Evolutionary conservation across 148 eudicot species (phyloP).

Genomic region (Camellia japonica): DNA sequence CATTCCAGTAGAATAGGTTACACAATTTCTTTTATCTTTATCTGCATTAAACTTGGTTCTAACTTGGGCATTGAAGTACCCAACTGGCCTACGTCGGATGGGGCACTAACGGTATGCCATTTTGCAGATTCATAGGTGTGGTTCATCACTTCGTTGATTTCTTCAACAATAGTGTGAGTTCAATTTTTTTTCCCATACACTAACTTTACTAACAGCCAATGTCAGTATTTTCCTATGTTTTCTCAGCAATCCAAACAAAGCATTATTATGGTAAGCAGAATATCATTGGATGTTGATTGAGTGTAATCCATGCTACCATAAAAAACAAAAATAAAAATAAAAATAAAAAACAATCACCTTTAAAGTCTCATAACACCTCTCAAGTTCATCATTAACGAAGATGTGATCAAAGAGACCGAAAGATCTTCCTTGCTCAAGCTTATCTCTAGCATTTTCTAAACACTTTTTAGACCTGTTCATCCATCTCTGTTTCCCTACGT

Average conservation of each 20-base stretch:
- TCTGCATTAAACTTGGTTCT: too few species aligned
- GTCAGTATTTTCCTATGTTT: background rate
- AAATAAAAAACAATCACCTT: slow-evolving; percentile 40
- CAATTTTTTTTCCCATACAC: background rate
- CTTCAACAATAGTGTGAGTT: too few species aligned
- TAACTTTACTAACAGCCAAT: background rate
- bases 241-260: background rate
- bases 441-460: slow-evolving; percentile 59
- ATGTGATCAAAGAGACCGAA: slow-evolving; percentile 66
- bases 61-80: too few species aligned
- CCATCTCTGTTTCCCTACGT: slow-evolving; percentile 75
- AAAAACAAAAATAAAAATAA: slow-evolving; percentile 18
- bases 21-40: too few species aligned
- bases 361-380: slow-evolving; percentile 52
- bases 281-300: slow-evolving; percentile 30
- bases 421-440: slow-evolving; percentile 63
- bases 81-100: too few species aligned
- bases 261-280: background rate
- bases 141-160: too few species aligned
- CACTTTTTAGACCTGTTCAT: slow-evolving; percentile 75
- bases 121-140: too few species aligned
- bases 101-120: too few species aligned
- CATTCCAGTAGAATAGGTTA: too few species aligned
- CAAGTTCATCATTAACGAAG: slow-evolving; percentile 65
- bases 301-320: slow-evolving; percentile 22